Base-by-base conservation (phyloP, 208 protist genomes). In the Trypanosomatidae sp. region DNA sequence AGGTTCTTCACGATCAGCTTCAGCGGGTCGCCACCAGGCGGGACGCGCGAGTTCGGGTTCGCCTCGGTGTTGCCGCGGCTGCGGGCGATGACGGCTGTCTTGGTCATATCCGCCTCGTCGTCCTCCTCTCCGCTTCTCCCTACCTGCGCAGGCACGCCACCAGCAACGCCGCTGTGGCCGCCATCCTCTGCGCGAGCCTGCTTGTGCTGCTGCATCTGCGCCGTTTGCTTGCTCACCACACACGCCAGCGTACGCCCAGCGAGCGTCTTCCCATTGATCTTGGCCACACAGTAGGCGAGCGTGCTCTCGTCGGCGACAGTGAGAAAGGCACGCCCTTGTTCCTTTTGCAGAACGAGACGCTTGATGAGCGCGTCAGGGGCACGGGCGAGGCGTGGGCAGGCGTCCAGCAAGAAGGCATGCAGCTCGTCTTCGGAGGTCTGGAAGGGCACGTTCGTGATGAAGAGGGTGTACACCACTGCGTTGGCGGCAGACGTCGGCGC, bases 1-100 rank as follows among this genome's bases (percentile, higher is more conserved):
- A 99, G 79, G 83, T 99, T 99, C 82, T 98, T 98, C 41, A 99
- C 91, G 5, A 99, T 84, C 22, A 99, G 71, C 81, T 99, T 99
- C 52, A 87, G 83, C 52, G 92, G 87, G 71, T 98, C 86, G 76
- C 86, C 82, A 9, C 94, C 94, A 10, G 85, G 76, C n/a, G 94
- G 94, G 39, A 93, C 75, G 52, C 44, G 66, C 44, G 36, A 2
- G 2, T 64, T 7, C 22, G 47, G 60, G 0, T 41, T 3, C 8
- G 6, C 19, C 25, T 17, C 41, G 39, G 28, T 36, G 60, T 2
- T 8, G 44, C 36, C 65, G 41, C 70, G 77, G 17, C 58, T 59
- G 5, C 82, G 74, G 3, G 82, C 71, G 33, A 79, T 65, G 52
- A 88, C 72, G 22, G 76, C 69, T 8, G 58, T 74, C 68, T 79